Percentiles rank a stretch among this genome's conserved stretches.
Conservation (phyloP, 2,329 filamentous ascomycete genomes). For the Fusarium avenaceum region DNA sequence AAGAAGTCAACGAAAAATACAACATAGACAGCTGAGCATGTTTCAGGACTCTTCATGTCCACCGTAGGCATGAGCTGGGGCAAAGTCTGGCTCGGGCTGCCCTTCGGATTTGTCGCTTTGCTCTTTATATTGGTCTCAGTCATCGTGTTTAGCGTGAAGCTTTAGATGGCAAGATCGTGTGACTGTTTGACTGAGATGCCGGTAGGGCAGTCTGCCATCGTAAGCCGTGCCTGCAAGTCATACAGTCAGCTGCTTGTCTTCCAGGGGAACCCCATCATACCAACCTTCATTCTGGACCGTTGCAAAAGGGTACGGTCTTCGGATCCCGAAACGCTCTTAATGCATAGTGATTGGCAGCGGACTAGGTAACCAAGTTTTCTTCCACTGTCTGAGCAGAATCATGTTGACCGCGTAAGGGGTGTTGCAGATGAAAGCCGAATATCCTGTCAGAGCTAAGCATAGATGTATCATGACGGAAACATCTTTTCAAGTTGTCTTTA, state of each 20-base stretch:
- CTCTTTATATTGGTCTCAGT: slow-evolving; percentile 5
- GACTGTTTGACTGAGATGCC: neutral
- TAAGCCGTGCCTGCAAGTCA: neutral
- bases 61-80: slow-evolving; percentile 10
- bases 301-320: neutral
- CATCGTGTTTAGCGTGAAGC: neutral
- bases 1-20: neutral
- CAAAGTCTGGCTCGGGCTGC: slow-evolving; percentile 11
- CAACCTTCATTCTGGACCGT: neutral
- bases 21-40: neutral
- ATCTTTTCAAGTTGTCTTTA: neutral
- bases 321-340: neutral
- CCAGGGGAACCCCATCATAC: slow-evolving; percentile 1
- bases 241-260: neutral
- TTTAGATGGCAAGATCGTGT: neutral
- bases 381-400: neutral
- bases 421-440: slow-evolving; percentile 1
- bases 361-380: too few species aligned
- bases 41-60: slow-evolving; percentile 2
- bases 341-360: too few species aligned
- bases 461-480: neutral
- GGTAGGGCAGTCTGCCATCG: neutral
- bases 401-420: neutral
- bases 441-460: neutral
- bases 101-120: slow-evolving; percentile 9